phyloP scores from a whole-genome alignment of 495 filamentous ascomycete genomes.

The Tuber aestivum region DNA sequence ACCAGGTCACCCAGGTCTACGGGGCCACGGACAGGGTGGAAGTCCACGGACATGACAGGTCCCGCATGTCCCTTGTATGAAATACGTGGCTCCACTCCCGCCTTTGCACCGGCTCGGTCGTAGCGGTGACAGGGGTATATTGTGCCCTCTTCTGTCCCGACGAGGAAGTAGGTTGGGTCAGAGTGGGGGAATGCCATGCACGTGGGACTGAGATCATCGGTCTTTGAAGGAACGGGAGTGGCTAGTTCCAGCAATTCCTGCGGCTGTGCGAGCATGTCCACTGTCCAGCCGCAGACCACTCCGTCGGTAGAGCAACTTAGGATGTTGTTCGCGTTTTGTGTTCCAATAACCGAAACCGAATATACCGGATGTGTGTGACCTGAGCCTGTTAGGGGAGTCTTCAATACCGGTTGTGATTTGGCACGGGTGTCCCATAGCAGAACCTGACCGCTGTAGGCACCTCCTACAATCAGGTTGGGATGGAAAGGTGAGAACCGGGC shows the following conservation, averaged over 20 bases:
- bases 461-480: conserved; percentile 88
- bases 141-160: conserved; percentile 90
- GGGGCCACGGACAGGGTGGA: conserved; percentile 83
- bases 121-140: conserved; percentile 96
- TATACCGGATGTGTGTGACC: conserved; percentile 97
- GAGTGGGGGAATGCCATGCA: conserved; percentile 94
- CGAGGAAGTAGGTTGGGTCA: conserved; percentile 95
- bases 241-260: conserved; percentile 84
- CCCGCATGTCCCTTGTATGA: conserved; percentile 82
- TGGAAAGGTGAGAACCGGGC: conserved; percentile 98
- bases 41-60: conserved; percentile 91
- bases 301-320: conserved; percentile 94
- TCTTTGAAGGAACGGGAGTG: conserved; percentile 80
- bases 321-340: conserved; percentile 98
- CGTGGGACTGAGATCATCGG: conserved; percentile 89
- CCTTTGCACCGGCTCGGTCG: conserved; percentile 92
- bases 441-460: conserved; percentile 92
- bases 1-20: conserved; percentile 95
- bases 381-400: conserved; percentile 85
- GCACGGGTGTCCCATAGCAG: conserved; percentile 96
- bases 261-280: conserved; percentile 93
- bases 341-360: conserved; percentile 88
- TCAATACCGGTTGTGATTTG: conserved; percentile 81
- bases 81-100: conserved; percentile 80
- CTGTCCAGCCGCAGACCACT: conserved; percentile 90